These are phyloP conservation scores for Ophiostoma quercus DNA, from an alignment of 2,329 filamentous ascomycete species.

Conservation along the genomic window DNA sequence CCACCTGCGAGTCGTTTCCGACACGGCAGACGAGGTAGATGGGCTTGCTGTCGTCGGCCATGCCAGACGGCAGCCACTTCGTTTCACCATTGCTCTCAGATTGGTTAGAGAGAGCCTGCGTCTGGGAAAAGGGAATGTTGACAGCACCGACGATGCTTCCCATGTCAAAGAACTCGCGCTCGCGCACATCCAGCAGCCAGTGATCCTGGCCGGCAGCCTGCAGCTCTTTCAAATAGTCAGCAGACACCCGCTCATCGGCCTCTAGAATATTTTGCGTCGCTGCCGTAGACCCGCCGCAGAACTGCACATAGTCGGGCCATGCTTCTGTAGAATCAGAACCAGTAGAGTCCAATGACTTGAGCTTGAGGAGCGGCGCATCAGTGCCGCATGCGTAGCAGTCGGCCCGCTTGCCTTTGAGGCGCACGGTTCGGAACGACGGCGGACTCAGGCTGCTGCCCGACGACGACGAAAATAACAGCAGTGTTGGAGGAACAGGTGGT, in stretches of 20 bases:
- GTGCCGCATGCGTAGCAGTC: constrained; percentile 74
- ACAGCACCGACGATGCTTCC: constrained; percentile 69
- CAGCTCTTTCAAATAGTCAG: constrained; percentile 43
- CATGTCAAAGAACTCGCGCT: constrained; percentile 78
- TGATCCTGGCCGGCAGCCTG: constrained; percentile 36
- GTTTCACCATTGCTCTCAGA: neutral
- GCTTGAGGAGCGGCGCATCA: constrained; percentile 46
- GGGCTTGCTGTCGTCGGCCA: constrained; percentile 41
- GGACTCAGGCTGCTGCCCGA: constrained; percentile 33
- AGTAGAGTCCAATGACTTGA: constrained; percentile 38
- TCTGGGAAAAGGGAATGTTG: constrained; percentile 63
- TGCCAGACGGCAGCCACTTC: constrained; percentile 37
- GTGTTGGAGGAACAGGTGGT: constrained; percentile 25
- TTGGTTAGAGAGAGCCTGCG: constrained; percentile 22
- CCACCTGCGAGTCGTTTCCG: constrained; percentile 74
- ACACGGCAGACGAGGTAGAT: constrained; percentile 69
- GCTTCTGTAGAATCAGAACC: constrained; percentile 41
- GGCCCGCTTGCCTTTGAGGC: constrained; percentile 61
- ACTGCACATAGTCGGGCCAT: constrained; percentile 78
- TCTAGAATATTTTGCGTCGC: constrained; percentile 38
- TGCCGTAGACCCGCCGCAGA: constrained; percentile 61
- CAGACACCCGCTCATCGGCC: constrained; percentile 63
- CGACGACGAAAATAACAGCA: constrained; percentile 48
- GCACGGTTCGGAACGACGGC: constrained; percentile 63
- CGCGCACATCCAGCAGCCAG: constrained; percentile 74